Base-by-base conservation (phyloP, 1,139 yeast species). In the Hansenula lynferdii region DNA sequence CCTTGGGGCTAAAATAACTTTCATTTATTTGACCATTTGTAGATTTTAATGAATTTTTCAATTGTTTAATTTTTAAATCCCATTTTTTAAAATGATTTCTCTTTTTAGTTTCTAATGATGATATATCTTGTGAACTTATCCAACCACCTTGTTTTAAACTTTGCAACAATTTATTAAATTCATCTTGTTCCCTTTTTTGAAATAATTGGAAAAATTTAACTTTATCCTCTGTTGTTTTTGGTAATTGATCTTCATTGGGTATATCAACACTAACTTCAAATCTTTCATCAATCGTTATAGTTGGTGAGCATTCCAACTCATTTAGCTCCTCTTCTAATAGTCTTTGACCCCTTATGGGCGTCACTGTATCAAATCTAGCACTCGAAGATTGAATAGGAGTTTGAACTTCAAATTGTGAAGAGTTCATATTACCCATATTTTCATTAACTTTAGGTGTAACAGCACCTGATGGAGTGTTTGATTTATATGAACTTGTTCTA, bases 251-350 rank as follows among this genome's bases (percentile, higher is more conserved):
- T 4, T 39, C 35, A 16, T 36, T 34, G 2, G 44, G 47, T 8
- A 43, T 34, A 9, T 43, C 48, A 7, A 45, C 16, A 30, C 40
- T 36, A 3, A 45, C 45, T 28, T 45, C 48, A 26, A 45, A 45
- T 20, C 45, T 44, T 26, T 44, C 47, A 16, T 40, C 42, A 14
- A 44, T 43, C 4, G 42, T 38, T 7, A 45, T 44, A 1, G 45
- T 44, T 11, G 49, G 49, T n/a, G 48, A 44, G 19, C 41, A 45
- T 16, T 25, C 40, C 12, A 34, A 8, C 3, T 8, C 15, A 9
- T 33, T 31, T 16, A 28, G 12, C 9, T 36, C 38, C 10, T 31
- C 24, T 7, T 40, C 35, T 2, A 23, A n/a, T 7, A 24, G 7
- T 18, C 17, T 11, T 20, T 22, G 15, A 17, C 26, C 35, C 4